Evolutionary conservation across 352 stramenopile species (phyloP), one percentile per base, ranked within the genome.

Genomic region (Achlya hypogyna): DNA sequence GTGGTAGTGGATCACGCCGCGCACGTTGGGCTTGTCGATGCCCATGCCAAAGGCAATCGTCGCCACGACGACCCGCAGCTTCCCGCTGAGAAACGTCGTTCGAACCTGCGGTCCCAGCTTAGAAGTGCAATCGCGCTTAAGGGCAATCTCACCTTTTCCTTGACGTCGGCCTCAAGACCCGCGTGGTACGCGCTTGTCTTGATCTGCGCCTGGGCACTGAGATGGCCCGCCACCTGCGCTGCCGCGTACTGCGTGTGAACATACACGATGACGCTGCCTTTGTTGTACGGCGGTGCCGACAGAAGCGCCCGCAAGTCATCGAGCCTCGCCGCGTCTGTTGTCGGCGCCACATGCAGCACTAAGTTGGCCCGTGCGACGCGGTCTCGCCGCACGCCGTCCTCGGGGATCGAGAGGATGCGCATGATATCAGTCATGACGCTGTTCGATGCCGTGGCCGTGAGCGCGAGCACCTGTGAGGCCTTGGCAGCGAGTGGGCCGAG

Each of bases 41-140:
- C 97, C 97, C 83, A 99, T 97, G 10, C 96, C 96, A 71, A 99
- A 99, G 1, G 96, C 96, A 65, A 99, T 92, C 12, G 97, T 99
- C 4, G 97, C 97, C 70, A 98, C 93, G 53, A 98, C 89, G 29
- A 98, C 82, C 32, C 83, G 81, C 25, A 94, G 79, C 53, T 82
- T 73, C 6, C 95, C 95, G 65, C 82, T 75, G 47, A 97, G 77
- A 69, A 99, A 99, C 22, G 82, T 78, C 18, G 66, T 77, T 0
- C 82, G 82, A 4, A 63, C 54, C 54, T 63, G 51, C 40, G 6
- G n/a, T n/a, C 25, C 32, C 6, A 42, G 6, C 42, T 20, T 56
- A 25, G 23, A 29, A 16, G 29, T 43, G 29, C 29, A 42, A 5
- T 38, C 34, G 34, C 34, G 14, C 6, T 16, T 42, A 14, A 14